These are phyloP conservation scores for Chrysosporium queenslandicum DNA, from an alignment of 2,329 filamentous ascomycete species.

Conservation along the genomic window DNA sequence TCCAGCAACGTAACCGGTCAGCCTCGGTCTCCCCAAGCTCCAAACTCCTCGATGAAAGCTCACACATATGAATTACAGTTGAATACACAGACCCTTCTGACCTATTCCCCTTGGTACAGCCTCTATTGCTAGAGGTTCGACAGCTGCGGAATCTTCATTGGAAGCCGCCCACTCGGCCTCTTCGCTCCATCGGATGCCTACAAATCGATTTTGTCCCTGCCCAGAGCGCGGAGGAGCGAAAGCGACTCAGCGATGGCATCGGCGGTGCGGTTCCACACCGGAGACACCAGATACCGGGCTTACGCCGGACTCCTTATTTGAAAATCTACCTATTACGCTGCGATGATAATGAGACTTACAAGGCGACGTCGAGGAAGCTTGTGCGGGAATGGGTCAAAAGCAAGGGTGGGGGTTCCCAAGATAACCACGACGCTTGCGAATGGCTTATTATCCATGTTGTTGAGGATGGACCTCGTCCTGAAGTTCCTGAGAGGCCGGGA, in stretches of 20 bases:
- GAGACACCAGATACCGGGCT: constrained; percentile 86
- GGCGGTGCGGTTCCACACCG: constrained; percentile 40
- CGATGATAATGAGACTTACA: constrained; percentile 94
- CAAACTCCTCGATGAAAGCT: constrained; percentile 2
- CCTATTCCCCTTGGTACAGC: constrained; percentile 71
- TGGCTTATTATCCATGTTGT: constrained; percentile 93
- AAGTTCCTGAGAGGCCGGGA: constrained; percentile 54
- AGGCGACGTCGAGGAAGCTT: constrained; percentile 62
- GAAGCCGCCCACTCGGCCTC: constrained; percentile 84
- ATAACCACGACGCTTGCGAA: constrained; percentile 93
- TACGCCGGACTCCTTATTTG: constrained; percentile 86
- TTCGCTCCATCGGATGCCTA: constrained; percentile 86
- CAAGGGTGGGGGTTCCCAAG: constrained; percentile 54
- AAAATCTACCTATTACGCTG: constrained; percentile 83
- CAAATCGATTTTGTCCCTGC: constrained; percentile 76
- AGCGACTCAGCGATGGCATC: constrained; percentile 30
- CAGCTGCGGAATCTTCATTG: constrained; percentile 89
- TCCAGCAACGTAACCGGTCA: constrained; percentile 65
- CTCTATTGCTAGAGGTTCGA: constrained; percentile 65
- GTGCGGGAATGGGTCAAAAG: constrained; percentile 86
- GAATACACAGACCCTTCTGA: constrained; percentile 93
- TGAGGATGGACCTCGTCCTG: constrained; percentile 71
- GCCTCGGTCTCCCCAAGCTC: constrained; percentile 13
- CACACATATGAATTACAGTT: constrained; percentile 44
- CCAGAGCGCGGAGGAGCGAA: constrained; percentile 36